These are phyloP conservation scores for Coemansia sp. DNA, from an alignment of 192 early-diverging fungal genomes.

Conservation along the genomic window DNA sequence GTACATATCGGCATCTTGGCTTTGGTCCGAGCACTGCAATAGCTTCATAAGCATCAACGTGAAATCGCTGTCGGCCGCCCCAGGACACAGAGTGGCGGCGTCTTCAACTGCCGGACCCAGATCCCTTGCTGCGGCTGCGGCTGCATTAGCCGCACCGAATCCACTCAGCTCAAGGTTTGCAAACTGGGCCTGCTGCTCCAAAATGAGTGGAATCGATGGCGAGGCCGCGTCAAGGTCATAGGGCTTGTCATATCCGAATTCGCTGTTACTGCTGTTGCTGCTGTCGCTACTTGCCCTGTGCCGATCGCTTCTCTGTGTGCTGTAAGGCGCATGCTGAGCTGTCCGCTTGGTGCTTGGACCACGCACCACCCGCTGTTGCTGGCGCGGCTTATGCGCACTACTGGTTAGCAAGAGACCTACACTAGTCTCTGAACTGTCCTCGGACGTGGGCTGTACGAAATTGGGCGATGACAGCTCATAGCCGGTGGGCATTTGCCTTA, in stretches of 20 bases:
- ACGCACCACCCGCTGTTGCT: slow-evolving; percentile 35
- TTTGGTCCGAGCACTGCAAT: slow-evolving; percentile 1
- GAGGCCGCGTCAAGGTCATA: slow-evolving; percentile 21
- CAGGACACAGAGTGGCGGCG: not conserved
- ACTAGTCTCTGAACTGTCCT: not conserved
- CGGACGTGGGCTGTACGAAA: not conserved
- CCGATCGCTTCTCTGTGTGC: slow-evolving; percentile 24
- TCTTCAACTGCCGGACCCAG: not conserved
- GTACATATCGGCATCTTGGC: slow-evolving; percentile 1
- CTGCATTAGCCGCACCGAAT: not conserved
- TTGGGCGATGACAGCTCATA: slow-evolving; percentile 19
- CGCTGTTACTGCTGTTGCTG: slow-evolving; percentile 22
- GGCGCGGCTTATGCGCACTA: not conserved
- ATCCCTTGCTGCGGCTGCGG: not conserved
- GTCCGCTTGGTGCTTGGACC: slow-evolving; percentile 28
- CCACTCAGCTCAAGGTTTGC: not conserved
- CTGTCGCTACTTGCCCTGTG: slow-evolving; percentile 15
- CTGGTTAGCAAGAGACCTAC: not conserved
- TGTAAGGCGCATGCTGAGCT: slow-evolving; percentile 32
- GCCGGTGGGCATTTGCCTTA: slow-evolving; percentile 30
- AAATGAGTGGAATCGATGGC: slow-evolving; percentile 39
- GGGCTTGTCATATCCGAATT: slow-evolving; percentile 3
- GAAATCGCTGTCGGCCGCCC: not conserved
- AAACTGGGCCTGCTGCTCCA: slow-evolving; percentile 29
- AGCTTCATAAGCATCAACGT: slow-evolving; percentile 1